Conservation (phyloP, 2,329 filamentous ascomycete species). For the Alternaria rosae region DNA sequence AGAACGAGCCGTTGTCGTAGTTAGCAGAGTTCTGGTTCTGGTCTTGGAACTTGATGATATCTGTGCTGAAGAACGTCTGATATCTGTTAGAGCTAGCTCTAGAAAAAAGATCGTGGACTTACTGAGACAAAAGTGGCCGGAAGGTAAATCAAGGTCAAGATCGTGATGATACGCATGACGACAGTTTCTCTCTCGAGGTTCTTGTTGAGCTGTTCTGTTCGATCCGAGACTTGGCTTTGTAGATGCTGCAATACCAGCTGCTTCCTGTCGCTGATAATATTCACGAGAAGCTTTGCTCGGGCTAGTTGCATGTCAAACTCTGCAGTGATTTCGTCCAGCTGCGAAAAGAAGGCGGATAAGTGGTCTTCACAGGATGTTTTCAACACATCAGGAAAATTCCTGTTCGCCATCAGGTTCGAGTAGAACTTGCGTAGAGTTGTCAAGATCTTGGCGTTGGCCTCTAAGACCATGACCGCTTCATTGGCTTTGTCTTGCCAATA, state of each 20-base stretch:
- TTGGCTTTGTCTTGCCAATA: slow-evolving; percentile 47
- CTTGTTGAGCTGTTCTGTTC: slow-evolving; percentile 29
- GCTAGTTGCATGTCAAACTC: slow-evolving; percentile 50
- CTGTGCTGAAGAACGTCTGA: slow-evolving; percentile 53
- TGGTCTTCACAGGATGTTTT: slow-evolving; percentile 17
- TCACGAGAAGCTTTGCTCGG: slow-evolving; percentile 44
- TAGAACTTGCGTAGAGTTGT: slow-evolving; percentile 29
- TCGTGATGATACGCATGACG: slow-evolving; percentile 38
- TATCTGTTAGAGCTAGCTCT: not conserved
- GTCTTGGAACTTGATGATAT: slow-evolving; percentile 49
- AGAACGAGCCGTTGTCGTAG: slow-evolving; percentile 34
- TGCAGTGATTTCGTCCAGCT: slow-evolving; percentile 46
- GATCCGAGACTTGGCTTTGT: slow-evolving; percentile 30
- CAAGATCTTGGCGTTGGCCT: slow-evolving; percentile 52
- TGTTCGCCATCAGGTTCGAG: slow-evolving; percentile 9
- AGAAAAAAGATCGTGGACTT: not conserved
- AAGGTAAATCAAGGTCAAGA: slow-evolving; percentile 34
- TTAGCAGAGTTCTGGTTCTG: slow-evolving; percentile 4
- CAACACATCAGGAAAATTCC: slow-evolving; percentile 26
- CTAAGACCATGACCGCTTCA: slow-evolving; percentile 48
- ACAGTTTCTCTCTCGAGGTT: slow-evolving; percentile 36
- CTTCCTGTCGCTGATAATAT: slow-evolving; percentile 50
- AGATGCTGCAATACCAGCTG: slow-evolving; percentile 36
- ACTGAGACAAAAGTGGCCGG: slow-evolving; percentile 41
- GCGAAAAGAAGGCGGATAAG: slow-evolving; percentile 18